Conservation (phyloP, 2,329 filamentous ascomycete species). For the Leptoxyphium fumago region DNA sequence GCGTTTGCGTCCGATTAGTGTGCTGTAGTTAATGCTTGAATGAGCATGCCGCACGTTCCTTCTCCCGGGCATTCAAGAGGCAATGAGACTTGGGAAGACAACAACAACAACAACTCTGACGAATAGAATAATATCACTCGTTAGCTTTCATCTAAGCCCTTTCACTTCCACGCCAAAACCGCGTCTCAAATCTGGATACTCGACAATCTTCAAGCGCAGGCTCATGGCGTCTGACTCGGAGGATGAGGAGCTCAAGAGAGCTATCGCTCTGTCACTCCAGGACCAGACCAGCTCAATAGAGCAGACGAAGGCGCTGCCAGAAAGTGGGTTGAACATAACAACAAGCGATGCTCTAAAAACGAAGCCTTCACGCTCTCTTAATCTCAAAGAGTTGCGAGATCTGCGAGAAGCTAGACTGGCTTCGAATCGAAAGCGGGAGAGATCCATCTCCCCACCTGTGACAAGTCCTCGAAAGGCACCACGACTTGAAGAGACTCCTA, state of each 20-base stretch:
- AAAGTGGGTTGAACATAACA: not conserved
- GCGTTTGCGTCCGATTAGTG: too few species aligned
- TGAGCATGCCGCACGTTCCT: too few species aligned
- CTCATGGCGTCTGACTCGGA: conserved; percentile 25
- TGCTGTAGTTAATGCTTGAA: too few species aligned
- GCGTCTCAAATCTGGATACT: too few species aligned
- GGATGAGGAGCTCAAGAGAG: conserved; percentile 45
- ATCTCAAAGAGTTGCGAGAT: conserved; percentile 73
- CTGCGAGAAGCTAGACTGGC: conserved; percentile 58
- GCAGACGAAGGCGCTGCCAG: conserved; percentile 3
- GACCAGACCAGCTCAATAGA: not conserved
- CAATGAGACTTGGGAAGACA: too few species aligned
- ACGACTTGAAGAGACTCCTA: conserved; percentile 10
- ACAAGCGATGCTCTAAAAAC: conserved; percentile 13
- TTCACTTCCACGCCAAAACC: too few species aligned
- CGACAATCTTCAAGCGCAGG: too few species aligned
- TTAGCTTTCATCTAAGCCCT: too few species aligned
- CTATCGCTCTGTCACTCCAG: conserved; percentile 33
- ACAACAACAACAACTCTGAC: too few species aligned
- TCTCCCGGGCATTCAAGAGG: too few species aligned
- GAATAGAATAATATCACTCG: too few species aligned
- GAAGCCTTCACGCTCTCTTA: conserved; percentile 31
- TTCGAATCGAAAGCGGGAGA: conserved; percentile 40
- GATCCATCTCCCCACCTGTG: conserved; percentile 25
- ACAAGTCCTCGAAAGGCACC: conserved; percentile 12